Base-by-base conservation (phyloP, 2,329 filamentous ascomycete genomes). In the Sporothrix variecibatus region DNA sequence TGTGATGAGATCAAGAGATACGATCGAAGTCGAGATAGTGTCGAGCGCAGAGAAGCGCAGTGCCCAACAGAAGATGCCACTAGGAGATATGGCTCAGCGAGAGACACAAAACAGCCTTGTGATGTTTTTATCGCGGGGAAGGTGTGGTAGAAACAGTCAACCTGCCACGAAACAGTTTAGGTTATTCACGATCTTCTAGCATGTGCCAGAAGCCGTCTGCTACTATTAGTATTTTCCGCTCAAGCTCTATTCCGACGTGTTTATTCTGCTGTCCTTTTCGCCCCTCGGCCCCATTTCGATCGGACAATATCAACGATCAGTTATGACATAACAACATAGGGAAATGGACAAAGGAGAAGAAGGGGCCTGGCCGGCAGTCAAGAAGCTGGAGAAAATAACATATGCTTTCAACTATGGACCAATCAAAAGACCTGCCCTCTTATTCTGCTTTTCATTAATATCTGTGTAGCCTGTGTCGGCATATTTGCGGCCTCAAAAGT, bases 261-360 rank as follows among this genome's bases (percentile, higher is more conserved):
- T n/a, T 34, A 7, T n/a, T 23, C 31, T 58, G 49, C 68, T 71
- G 68, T 72, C 53, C 56, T 72, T 17, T 72, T 71, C n/a, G 23
- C 3, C 15, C 3, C 28, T 20, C 17, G 7, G 9, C 2, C 31
- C n/a, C 56, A 62, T 34, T 15, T 20, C 69, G n/a, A 34, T n/a
- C 11, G 53, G 56, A 3, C 38, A 34, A 62, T 72, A 72, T 62
- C 53, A 20, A 64, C 2, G 12, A 26, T 5, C 53, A n/a, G 12
- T 20, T 65, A 64, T 53, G 56, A 11, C 71, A 65, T 56, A 26
- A 17, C 56, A 51, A 51, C 17, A 46, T 28, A 8, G 11, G 8
- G 34, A 26, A 15, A n/a, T 26, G 23, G 12, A 6, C 23, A 15
- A 28, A 6, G 43, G 23, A 8, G 64, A 31, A 20, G 20, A 17